Evolutionary conservation across 2,329 filamentous ascomycete species (phyloP).

Genomic region (Beauveria rudraprayagi): DNA sequence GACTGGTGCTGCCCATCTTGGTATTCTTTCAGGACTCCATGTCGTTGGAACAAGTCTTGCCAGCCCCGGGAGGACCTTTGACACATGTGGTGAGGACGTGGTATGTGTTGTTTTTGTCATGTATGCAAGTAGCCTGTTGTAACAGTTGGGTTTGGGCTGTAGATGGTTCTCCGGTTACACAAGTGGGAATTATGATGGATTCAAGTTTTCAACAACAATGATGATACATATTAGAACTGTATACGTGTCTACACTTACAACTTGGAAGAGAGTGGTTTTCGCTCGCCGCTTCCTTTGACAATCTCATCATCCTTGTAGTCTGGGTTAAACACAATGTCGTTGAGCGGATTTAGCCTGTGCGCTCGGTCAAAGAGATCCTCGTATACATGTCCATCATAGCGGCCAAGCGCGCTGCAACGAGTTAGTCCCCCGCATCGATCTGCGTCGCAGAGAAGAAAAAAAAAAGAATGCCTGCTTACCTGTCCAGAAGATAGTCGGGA

Average conservation of each 20-base stretch:
- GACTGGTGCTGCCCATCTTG: not conserved
- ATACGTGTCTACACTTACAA: not conserved
- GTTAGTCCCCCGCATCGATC: not conserved
- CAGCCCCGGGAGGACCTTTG: not conserved
- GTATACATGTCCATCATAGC: slow-evolving; percentile 68
- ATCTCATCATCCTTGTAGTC: slow-evolving; percentile 44
- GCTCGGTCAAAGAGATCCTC: slow-evolving; percentile 69
- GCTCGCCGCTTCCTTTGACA: slow-evolving; percentile 8
- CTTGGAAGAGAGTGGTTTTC: slow-evolving; percentile 1
- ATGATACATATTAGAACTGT: not conserved
- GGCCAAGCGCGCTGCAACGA: slow-evolving; percentile 43
- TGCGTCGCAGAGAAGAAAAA: no score
- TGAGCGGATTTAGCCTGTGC: slow-evolving; percentile 64
- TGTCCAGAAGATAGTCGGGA: slow-evolving; percentile 71
- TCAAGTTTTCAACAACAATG: no score
- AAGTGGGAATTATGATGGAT: no score
- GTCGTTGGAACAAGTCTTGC: not conserved
- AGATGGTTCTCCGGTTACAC: no score
- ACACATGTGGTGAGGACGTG: no score
- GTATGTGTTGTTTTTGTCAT: no score
- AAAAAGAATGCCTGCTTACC: slow-evolving; percentile 16
- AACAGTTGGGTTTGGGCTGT: no score
- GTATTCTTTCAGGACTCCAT: not conserved
- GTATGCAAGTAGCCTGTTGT: no score
- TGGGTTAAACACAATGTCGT: slow-evolving; percentile 62